Conservation (phyloP, 768 basidiomycete species). For the Hericium coralloides region DNA sequence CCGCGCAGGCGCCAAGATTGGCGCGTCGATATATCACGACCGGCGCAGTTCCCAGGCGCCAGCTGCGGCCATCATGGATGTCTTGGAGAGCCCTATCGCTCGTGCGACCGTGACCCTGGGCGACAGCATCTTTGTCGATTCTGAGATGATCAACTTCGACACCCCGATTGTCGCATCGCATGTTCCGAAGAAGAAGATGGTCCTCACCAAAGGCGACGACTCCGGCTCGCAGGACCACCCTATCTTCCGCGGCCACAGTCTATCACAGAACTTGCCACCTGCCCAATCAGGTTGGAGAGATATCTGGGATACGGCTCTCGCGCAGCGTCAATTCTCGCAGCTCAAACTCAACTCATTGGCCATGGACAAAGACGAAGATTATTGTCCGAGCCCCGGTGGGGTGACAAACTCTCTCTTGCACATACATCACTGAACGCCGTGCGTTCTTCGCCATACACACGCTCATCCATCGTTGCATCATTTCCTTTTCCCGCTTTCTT, state of each 20-base stretch:
- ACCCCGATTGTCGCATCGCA: background rate
- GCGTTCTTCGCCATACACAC: too few species aligned
- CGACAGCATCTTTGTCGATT: conserved; percentile 8
- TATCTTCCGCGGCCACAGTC: conserved; percentile 7
- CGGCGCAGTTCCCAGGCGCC: conserved; percentile 1
- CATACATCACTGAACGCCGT: too few species aligned
- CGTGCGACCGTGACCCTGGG: conserved; percentile 11
- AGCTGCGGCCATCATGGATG: conserved; percentile 9
- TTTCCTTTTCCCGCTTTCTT: too few species aligned
- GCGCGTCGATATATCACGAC: conserved; percentile 11
- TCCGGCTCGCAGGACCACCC: conserved; percentile 10
- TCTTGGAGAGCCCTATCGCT: conserved; percentile 7
- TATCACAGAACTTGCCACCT: background rate
- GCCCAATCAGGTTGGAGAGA: background rate
- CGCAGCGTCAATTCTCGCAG: background rate
- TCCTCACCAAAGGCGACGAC: background rate
- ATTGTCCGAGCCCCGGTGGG: too few species aligned
- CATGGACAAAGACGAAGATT: too few species aligned
- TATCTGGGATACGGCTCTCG: background rate
- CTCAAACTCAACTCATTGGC: background rate
- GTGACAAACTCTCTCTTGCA: too few species aligned
- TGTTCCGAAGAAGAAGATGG: conserved; percentile 1
- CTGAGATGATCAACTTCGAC: conserved; percentile 10
- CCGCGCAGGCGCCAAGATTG: conserved; percentile 7
- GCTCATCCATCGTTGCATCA: too few species aligned